Base-by-base conservation (phyloP, 2,329 filamentous ascomycete species). In the Coniochaeta ligniaria region DNA sequence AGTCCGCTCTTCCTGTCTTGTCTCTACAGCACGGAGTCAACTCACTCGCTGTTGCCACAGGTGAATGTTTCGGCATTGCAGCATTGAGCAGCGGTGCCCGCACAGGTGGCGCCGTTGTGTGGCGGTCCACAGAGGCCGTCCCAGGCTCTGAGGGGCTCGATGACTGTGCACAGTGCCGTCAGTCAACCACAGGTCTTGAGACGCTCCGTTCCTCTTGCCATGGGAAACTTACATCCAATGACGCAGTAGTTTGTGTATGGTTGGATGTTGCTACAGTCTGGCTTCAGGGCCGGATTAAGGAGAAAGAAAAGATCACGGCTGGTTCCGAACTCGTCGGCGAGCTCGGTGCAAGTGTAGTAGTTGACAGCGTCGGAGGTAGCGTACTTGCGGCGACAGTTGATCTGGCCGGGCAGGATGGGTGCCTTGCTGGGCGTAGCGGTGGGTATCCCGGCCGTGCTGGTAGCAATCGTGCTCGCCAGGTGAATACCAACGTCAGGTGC, bases 81-180 rank as follows among this genome's bases (percentile, higher is more conserved):
- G 52, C 52, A 56, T 22, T 31, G 54, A 1, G 57, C 43, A 7
- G 66, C 63, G 22, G 62, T 63, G 6, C 69, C 70, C 36, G 67
- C 28, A 57, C 71, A 73, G 3, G 71, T 70, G 5, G 70, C 67
- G 59, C 72, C 70, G n/a, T 65, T 64, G 61, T 72, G 57, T 12
- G 54, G 52, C 11, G 69, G 70, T 16, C 72, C 71, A 58, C 71
- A 73, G 43, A 66, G 52, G 8, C 71, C 70, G 35, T 72, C 68
- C 12, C 24, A 38, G 1, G 65, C 65, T 54, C 61, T 33, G 28
- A 66, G 31, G 1, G 67, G 67, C 61, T 71, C 64, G 58, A 68
- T 60, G 50, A 66, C 67, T 69, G n/a, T n/a, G n/a, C n/a, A n/a
- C n/a, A n/a, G n/a, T n/a, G n/a, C n/a, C 36, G 36, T 12, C 6